These are phyloP conservation scores for Dittrichia graveolens DNA, from an alignment of 129 eudicot species.

Conservation along the genomic window DNA sequence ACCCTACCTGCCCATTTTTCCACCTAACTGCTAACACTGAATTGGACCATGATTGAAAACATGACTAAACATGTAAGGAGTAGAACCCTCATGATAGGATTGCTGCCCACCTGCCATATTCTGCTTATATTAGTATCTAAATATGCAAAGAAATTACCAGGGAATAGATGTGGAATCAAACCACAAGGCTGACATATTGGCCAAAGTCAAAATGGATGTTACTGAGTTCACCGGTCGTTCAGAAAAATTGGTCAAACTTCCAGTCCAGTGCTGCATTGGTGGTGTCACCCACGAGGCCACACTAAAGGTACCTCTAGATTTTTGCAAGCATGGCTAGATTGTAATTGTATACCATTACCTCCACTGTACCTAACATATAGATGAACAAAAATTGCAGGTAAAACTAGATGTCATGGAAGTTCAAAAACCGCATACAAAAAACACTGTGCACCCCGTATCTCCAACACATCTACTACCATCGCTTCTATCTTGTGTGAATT, in stretches of 20 bases:
- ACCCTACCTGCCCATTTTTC: too few species aligned
- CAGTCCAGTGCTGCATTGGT: constrained; percentile 42
- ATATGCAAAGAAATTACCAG: constrained; percentile 39
- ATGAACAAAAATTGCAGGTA: constrained; percentile 44
- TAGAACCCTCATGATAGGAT: constrained; percentile 8
- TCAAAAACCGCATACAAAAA: constrained; percentile 34
- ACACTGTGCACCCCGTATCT: constrained; percentile 55
- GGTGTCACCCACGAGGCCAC: constrained; percentile 40
- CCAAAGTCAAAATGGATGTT: constrained; percentile 40
- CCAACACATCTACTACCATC: constrained; percentile 51
- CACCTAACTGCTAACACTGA: neutral
- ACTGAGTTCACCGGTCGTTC: constrained; percentile 33
- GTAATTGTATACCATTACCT: neutral
- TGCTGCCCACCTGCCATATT: constrained; percentile 20
- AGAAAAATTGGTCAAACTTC: constrained; percentile 47
- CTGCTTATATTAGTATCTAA: constrained; percentile 26
- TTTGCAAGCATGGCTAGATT: constrained; percentile 18
- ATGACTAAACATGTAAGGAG: neutral
- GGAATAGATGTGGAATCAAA: constrained; percentile 39
- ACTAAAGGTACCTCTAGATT: constrained; percentile 34
- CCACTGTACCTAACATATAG: constrained; percentile 1
- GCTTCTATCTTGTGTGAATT: constrained; percentile 44
- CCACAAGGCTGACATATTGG: constrained; percentile 37
- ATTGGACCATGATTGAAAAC: neutral
- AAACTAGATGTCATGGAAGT: constrained; percentile 43